These are phyloP conservation scores for Raphanus raphanistrum DNA, from an alignment of 345 rosid species.

Conservation along the genomic window DNA sequence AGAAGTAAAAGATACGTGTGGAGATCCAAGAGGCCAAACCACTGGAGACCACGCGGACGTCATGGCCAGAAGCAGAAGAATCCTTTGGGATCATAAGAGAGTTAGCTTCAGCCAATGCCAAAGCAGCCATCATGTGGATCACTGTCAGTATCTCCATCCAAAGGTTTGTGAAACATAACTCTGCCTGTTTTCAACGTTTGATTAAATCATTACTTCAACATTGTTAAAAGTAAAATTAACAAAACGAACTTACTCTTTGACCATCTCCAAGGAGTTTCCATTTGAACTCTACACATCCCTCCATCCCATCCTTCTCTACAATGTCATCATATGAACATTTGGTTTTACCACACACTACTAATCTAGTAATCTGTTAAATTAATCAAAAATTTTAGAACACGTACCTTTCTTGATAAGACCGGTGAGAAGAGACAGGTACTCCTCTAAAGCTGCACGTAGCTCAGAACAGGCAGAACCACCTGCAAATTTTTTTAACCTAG, in stretches of 20 bases:
- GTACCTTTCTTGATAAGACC: slow-evolving; percentile 66
- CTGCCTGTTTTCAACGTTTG: slow-evolving; percentile 39
- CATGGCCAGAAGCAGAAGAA: slow-evolving; percentile 59
- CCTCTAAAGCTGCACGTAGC: slow-evolving; percentile 60
- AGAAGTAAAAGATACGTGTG: background rate
- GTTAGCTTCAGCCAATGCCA: slow-evolving; percentile 69
- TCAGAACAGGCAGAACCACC: slow-evolving; percentile 66
- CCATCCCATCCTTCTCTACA: slow-evolving; percentile 59
- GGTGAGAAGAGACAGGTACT: slow-evolving; percentile 64
- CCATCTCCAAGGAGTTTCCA: slow-evolving; percentile 67
- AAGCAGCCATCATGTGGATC: slow-evolving; percentile 77
- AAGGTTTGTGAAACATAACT: slow-evolving; percentile 52
- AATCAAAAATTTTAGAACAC: background rate
- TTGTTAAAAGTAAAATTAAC: background rate
- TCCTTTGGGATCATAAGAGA: slow-evolving; percentile 70
- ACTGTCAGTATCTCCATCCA: slow-evolving; percentile 73
- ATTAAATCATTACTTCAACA: background rate
- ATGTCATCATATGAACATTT: background rate
- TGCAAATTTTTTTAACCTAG: slow-evolving; percentile 14
- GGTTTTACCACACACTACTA: background rate
- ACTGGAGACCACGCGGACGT: slow-evolving; percentile 62
- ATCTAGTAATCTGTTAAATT: background rate
- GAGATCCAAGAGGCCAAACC: slow-evolving; percentile 43
- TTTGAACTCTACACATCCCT: slow-evolving; percentile 65
- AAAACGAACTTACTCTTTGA: slow-evolving; percentile 51